Conservation (phyloP, 202 grass and related monocot genomes). For the Panicum virgatum region DNA sequence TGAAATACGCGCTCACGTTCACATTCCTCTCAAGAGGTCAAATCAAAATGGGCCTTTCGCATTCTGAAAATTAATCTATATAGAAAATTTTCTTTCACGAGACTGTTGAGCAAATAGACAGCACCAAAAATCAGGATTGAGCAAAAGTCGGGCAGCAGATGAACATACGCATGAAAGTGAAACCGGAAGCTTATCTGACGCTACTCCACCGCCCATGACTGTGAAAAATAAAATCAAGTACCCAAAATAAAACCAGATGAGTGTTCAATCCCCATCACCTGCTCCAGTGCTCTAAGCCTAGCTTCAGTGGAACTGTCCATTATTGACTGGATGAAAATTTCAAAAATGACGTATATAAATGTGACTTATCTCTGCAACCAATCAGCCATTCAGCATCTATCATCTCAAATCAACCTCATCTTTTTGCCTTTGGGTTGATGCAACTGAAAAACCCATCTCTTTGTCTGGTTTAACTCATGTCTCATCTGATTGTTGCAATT, state of each 20-base stretch:
- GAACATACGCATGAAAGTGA: constrained; percentile 33
- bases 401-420: constrained; percentile 37
- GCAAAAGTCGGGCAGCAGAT: background rate
- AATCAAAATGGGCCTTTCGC: constrained; percentile 13
- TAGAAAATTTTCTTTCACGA: constrained; percentile 5
- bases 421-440: constrained; percentile 32
- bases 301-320: constrained; percentile 32
- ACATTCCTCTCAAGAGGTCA: constrained; percentile 26
- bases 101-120: constrained; percentile 15
- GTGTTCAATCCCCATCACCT: constrained; percentile 28
- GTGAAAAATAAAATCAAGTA: constrained; percentile 8
- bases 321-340: constrained; percentile 4
- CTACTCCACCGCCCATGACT: constrained; percentile 32
- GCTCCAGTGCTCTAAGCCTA: background rate
- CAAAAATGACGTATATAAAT: background rate
- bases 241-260: constrained; percentile 12
- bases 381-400: constrained; percentile 14
- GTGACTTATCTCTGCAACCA: background rate
- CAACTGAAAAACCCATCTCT: background rate
- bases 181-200: background rate
- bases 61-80: background rate
- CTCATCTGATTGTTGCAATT: background rate
- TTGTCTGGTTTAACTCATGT: background rate
- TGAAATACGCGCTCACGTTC: background rate
- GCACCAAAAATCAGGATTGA: constrained; percentile 12